Evolutionary conservation across 2,329 filamentous ascomycete species (phyloP), one percentile per base, ranked within the genome.

Genomic region (Nemania sp.): DNA sequence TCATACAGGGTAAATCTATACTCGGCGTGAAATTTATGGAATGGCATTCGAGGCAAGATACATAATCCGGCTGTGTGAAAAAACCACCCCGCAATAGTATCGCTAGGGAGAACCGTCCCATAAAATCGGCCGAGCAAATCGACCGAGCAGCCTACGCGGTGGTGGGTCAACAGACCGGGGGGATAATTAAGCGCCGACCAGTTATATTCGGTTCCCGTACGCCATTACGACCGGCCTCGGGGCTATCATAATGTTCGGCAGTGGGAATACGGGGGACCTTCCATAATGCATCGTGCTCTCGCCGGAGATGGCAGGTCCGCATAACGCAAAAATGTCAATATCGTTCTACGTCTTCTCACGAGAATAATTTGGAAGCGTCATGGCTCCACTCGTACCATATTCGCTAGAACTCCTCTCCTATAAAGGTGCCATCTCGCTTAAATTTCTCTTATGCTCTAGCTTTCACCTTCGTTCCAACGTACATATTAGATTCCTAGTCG

Each of bases 151-250:
- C 10, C 41, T n/a, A 45, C 18, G 41, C 18, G 41, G n/a, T 8
- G 7, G 41, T 20, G 41, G 41, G n/a, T 6, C 41, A 45, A 8
- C 41, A 45, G 20, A 45, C 41, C n/a, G 41, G 38, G 41, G 38
- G 38, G 38, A 8, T 18, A 43, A 43, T 43, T 5, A 3, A 43
- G 18, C 20, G n/a, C 18, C 5, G 41, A 58, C 55, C 55, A 58
- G 41, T 58, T 38, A 47, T 29, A 47, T 58, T 3, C 18, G 24
- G 18, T 58, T 32, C 13, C 55, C 38, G 55, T 57, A 57, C 54
- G 54, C 54, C 55, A 45, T 58, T 29, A 58, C 15, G 24, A 26
- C 22, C 55, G 18, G 41, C 24, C 41, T 45, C 38, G 24, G 55
- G 38, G 55, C 8, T 15, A 45, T 11, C 11, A 45, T 8, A 45